A percentile compares a stretch with the other conserved stretches of the same genome.
These are phyloP conservation scores for Mycena vulgaris DNA, from an alignment of 768 basidiomycete species.

Conservation along the genomic window DNA sequence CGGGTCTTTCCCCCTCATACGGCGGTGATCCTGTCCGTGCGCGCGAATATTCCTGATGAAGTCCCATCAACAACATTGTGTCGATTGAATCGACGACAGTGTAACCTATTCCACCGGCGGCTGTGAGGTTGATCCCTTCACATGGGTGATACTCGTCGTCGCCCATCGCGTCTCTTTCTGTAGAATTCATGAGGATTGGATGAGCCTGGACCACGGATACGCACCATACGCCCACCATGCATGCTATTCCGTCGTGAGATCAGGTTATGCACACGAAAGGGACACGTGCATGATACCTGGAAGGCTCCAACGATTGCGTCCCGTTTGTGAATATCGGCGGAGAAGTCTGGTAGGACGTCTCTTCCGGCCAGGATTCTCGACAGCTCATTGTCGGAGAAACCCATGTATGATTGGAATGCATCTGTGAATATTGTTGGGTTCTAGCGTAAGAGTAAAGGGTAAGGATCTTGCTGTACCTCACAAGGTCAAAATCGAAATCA, in stretches of 20 bases:
- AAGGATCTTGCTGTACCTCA: slow-evolving; percentile 20
- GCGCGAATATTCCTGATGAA: slow-evolving; percentile 83
- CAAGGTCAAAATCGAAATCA: slow-evolving; percentile 32
- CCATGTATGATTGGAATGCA: slow-evolving; percentile 30
- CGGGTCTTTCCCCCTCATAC: not conserved
- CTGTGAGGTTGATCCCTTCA: slow-evolving; percentile 83
- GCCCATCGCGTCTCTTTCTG: slow-evolving; percentile 93
- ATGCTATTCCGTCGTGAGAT: slow-evolving; percentile 63
- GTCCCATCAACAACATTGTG: slow-evolving; percentile 88
- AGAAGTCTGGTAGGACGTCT: slow-evolving; percentile 37
- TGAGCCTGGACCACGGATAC: slow-evolving; percentile 35
- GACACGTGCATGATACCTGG: slow-evolving; percentile 63
- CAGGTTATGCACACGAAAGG: slow-evolving; percentile 6
- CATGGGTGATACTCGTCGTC: slow-evolving; percentile 93
- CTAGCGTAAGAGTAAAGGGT: slow-evolving; percentile 5
- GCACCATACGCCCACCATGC: slow-evolving; percentile 90
- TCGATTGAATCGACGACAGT: slow-evolving; percentile 92
- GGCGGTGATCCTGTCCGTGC: slow-evolving; percentile 57
- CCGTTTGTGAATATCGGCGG: slow-evolving; percentile 73
- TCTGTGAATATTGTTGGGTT: slow-evolving; percentile 35
- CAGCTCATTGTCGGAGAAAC: slow-evolving; percentile 26
- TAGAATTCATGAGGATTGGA: slow-evolving; percentile 26
- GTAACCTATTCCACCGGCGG: slow-evolving; percentile 88
- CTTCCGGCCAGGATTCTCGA: not conserved
- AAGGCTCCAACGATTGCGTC: slow-evolving; percentile 86